Evolutionary conservation across 305 asterid species (phyloP).

Genomic region (Stenogyne calaminthoides): DNA sequence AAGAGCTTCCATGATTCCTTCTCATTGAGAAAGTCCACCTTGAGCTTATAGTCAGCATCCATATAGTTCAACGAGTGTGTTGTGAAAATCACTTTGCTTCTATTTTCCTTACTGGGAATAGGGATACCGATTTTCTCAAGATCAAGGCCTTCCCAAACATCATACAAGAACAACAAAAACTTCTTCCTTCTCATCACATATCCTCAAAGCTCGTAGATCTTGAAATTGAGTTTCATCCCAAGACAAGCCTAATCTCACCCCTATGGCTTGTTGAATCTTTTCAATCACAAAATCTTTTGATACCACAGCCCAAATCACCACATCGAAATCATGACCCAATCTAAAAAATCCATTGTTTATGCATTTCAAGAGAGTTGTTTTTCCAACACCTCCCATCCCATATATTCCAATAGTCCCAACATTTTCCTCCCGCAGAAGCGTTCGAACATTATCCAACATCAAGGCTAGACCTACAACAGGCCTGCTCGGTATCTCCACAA

Average conservation of each 20-base stretch:
- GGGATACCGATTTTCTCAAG: constrained; percentile 47
- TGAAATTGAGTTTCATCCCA: constrained; percentile 48
- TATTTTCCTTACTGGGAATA: constrained; percentile 33
- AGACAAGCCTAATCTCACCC: constrained; percentile 45
- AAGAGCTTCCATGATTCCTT: constrained; percentile 46
- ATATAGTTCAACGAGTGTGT: constrained; percentile 43
- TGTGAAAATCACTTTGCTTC: constrained; percentile 48
- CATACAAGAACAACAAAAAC: constrained; percentile 43
- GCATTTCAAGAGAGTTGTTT: constrained; percentile 48
- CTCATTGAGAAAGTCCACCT: constrained; percentile 45
- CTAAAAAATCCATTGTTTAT: constrained; percentile 41
- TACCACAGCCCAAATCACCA: constrained; percentile 47
- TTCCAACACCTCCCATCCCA: constrained; percentile 54
- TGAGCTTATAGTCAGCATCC: constrained; percentile 47
- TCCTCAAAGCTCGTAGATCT: constrained; percentile 40
- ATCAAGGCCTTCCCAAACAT: constrained; percentile 51
- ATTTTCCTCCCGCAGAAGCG: constrained; percentile 34
- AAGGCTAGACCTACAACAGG: constrained; percentile 41
- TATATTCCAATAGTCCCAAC: constrained; percentile 45
- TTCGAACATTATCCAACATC: constrained; percentile 34
- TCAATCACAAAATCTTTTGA: constrained; percentile 43
- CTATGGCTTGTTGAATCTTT: constrained; percentile 47
- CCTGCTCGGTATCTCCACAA: constrained; percentile 45
- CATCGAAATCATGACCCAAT: constrained; percentile 38
- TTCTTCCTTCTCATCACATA: constrained; percentile 45